Percentiles rank a stretch among this genome's conserved stretches.
These are phyloP conservation scores for Colletotrichum sp. DNA, from an alignment of 2,329 filamentous ascomycete species.

Conservation along the genomic window DNA sequence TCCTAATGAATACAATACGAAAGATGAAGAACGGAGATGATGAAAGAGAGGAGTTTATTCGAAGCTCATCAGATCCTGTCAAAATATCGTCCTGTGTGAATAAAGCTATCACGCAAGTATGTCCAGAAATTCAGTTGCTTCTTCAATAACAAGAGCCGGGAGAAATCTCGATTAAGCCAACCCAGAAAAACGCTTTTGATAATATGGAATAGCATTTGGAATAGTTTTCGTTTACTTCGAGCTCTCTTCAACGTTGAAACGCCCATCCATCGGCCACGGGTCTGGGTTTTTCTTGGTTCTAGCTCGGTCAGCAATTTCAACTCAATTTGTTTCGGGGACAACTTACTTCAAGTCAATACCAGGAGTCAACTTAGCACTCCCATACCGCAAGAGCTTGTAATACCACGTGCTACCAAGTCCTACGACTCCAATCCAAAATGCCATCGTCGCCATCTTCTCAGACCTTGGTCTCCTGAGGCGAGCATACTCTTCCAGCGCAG, in stretches of 20 bases:
- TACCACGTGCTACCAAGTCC: slow-evolving; percentile 23
- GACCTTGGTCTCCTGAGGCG: slow-evolving; percentile 23
- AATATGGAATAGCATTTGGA: background rate
- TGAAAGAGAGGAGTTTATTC: background rate
- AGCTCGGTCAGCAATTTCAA: background rate
- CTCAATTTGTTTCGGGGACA: fast-evolving
- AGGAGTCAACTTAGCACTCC: background rate
- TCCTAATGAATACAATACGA: background rate
- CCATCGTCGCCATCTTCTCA: slow-evolving; percentile 25
- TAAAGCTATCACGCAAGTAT: background rate
- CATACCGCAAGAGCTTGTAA: slow-evolving; percentile 23
- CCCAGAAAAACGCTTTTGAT: background rate
- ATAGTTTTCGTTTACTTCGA: background rate
- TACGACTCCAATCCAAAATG: slow-evolving; percentile 17
- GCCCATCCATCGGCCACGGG: slow-evolving; percentile 25
- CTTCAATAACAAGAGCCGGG: fast-evolving
- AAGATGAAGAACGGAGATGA: background rate
- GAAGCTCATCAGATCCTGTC: background rate
- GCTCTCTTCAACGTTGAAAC: slow-evolving; percentile 10
- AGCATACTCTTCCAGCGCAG: slow-evolving; percentile 25
- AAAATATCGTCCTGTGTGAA: background rate
- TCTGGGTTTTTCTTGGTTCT: slow-evolving; percentile 13
- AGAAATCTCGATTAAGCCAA: background rate
- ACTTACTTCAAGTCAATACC: slow-evolving; percentile 14
- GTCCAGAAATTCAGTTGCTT: background rate